Percentiles rank a stretch among this genome's conserved stretches.
These are phyloP conservation scores for Neophaeococcomyces aloes DNA, from an alignment of 2,329 filamentous ascomycete species.

Conservation along the genomic window DNA sequence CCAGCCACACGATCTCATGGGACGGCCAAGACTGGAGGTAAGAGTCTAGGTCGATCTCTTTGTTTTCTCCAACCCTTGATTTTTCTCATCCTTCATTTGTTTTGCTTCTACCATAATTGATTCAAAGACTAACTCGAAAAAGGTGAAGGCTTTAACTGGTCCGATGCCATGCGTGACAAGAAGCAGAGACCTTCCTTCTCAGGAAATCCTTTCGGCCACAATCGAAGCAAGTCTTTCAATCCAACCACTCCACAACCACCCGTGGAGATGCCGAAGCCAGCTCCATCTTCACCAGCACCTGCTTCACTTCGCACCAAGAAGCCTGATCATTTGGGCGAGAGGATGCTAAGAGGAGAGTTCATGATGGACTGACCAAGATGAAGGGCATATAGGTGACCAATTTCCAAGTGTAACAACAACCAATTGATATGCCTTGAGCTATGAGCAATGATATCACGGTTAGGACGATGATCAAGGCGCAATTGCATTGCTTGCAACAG, in stretches of 20 bases:
- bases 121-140: slow-evolving; percentile 35
- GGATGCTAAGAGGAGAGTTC: slow-evolving; percentile 94
- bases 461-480: too few species aligned
- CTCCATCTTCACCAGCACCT: slow-evolving; percentile 13
- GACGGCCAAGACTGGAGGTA: slow-evolving; percentile 31
- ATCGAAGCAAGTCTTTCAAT: slow-evolving; percentile 19
- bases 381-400: too few species aligned
- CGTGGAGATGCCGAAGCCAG: slow-evolving; percentile 31
- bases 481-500: too few species aligned
- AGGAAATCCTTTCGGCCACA: slow-evolving; percentile 24
- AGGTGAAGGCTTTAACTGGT: slow-evolving; percentile 96
- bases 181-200: slow-evolving; percentile 61
- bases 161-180: slow-evolving; percentile 84
- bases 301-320: slow-evolving; percentile 41
- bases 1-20: slow-evolving; percentile 15
- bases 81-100: slow-evolving; percentile 24
- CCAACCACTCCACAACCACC: slow-evolving; percentile 43
- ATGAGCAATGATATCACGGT: background rate
- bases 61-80: background rate
- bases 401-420: too few species aligned
- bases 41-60: slow-evolving; percentile 47
- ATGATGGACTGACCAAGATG: slow-evolving; percentile 45
- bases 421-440: too few species aligned
- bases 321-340: slow-evolving; percentile 91
- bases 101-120: slow-evolving; percentile 53